These are phyloP conservation scores for Xylaria sp. DNA, from an alignment of 2,329 filamentous ascomycete species.

Conservation along the genomic window DNA sequence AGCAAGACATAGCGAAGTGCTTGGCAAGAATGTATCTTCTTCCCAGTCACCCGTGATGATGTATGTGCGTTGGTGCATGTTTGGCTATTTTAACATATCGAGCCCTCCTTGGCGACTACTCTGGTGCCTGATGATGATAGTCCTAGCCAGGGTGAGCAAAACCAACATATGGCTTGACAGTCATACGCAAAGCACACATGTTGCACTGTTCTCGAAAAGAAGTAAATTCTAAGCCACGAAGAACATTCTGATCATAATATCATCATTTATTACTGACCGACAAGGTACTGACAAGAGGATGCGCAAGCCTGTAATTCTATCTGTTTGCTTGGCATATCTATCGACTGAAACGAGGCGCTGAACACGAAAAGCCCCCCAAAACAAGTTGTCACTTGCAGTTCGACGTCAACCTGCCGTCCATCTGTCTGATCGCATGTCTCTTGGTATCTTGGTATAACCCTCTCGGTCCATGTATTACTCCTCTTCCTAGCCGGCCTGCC, in stretches of 20 bases:
- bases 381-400: not conserved
- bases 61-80: conserved; percentile 2
- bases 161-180: not conserved
- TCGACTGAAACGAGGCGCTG: conserved; percentile 2
- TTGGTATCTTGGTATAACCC: conserved; percentile 12
- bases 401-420: conserved; percentile 16
- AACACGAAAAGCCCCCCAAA: not conserved
- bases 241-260: not conserved
- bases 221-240: not conserved
- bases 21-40: not conserved
- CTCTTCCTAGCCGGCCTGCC: conserved; percentile 14
- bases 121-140: not conserved
- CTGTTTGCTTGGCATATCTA: conserved; percentile 3
- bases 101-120: not conserved
- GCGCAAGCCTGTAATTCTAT: not conserved
- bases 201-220: not conserved
- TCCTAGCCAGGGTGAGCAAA: not conserved
- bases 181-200: not conserved
- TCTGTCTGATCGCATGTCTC: conserved; percentile 11
- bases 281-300: conserved; percentile 7
- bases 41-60: not conserved
- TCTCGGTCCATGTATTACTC: conserved; percentile 8
- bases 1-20: not conserved
- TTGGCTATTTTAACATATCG: not conserved
- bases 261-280: conserved; percentile 26